Percentiles rank a stretch among this genome's conserved stretches.
Conservation (phyloP, 2,329 filamentous ascomycete species). For the Fusarium agapanthi region DNA sequence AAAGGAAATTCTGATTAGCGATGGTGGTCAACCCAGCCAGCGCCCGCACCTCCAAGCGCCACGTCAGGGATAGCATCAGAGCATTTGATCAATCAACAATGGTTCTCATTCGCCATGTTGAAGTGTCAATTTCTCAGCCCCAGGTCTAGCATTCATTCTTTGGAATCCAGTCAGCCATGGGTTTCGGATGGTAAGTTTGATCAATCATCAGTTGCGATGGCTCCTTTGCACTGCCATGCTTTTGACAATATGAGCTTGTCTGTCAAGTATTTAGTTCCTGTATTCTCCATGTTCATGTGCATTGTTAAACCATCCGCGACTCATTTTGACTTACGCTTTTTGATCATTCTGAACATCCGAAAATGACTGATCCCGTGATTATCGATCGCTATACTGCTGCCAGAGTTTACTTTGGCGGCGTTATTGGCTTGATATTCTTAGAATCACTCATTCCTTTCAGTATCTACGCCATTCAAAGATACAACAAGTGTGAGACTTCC, state of each 20-base stretch:
- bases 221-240: neutral
- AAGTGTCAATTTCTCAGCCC: neutral
- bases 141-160: fast-evolving
- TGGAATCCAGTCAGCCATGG: neutral
- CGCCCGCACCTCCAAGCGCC: neutral
- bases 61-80: neutral
- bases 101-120: neutral
- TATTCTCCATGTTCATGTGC: fast-evolving
- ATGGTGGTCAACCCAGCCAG: neutral
- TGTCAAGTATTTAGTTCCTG: neutral
- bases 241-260: neutral
- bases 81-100: neutral
- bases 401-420: neutral
- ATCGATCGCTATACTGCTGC: neutral
- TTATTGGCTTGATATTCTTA: neutral
- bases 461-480: neutral
- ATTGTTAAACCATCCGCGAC: fast-evolving
- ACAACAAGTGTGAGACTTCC: neutral
- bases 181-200: neutral
- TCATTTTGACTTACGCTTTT: fast-evolving
- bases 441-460: neutral
- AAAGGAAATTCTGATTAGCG: neutral
- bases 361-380: neutral
- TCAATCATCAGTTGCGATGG: neutral
- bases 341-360: fast-evolving